phyloP scores from a whole-genome alignment of 1,284 basidiomycete genomes.

The Ceratobasidium sp. region DNA sequence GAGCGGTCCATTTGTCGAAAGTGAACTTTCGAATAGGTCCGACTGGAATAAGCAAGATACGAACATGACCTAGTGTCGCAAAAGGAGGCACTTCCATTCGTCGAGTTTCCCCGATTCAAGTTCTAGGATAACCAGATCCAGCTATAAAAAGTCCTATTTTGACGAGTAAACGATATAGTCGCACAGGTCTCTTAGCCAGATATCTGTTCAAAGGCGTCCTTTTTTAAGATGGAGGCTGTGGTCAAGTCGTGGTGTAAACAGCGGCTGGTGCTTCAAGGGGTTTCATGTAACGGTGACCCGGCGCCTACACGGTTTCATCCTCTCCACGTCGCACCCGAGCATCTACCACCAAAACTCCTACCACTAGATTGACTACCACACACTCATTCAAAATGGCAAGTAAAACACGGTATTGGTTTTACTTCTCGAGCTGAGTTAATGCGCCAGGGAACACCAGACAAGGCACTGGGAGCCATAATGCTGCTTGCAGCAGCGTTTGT shows the following conservation, averaged over 20 bases:
- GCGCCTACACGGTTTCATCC: slow-evolving; percentile 29
- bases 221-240: background rate
- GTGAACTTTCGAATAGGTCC: slow-evolving; percentile 72
- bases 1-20: slow-evolving; percentile 77
- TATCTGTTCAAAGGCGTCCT: background rate
- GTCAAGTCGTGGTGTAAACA: slow-evolving; percentile 7
- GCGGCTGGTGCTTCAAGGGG: background rate
- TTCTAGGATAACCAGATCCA: too few species aligned
- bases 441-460: slow-evolving; percentile 81
- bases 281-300: slow-evolving; percentile 12
- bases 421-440: background rate
- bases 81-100: slow-evolving; percentile 77
- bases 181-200: background rate
- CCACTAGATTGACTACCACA: slow-evolving; percentile 14
- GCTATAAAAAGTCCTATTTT: background rate
- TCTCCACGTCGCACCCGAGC: slow-evolving; percentile 47
- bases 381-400: slow-evolving; percentile 49
- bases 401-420: background rate
- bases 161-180: background rate
- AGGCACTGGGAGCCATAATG: slow-evolving; percentile 82
- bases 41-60: slow-evolving; percentile 81
- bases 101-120: slow-evolving; percentile 13
- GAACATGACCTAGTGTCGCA: slow-evolving; percentile 82
- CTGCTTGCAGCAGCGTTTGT: slow-evolving; percentile 80
- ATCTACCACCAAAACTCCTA: background rate